Conservation (phyloP, 73 alveolate genomes). For the Paramecium tetraurelia region DNA sequence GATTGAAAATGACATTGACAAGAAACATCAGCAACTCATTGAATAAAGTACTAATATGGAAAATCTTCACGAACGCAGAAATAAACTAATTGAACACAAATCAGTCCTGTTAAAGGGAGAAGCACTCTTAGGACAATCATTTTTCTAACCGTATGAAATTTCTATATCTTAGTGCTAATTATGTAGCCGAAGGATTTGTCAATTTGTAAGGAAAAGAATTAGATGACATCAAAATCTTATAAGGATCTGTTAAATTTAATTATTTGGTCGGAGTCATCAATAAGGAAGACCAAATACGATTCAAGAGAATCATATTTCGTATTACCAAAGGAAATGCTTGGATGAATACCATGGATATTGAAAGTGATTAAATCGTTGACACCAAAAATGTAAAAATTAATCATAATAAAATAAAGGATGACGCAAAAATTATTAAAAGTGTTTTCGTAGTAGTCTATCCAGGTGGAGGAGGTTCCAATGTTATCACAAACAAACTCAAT, state of each 20-base stretch:
- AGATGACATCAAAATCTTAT: neutral
- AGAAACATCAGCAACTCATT: neutral
- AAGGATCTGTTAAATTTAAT: slow-evolving; percentile 40
- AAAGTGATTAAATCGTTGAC: slow-evolving; percentile 23
- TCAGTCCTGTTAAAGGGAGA: slow-evolving; percentile 36
- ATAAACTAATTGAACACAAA: slow-evolving; percentile 43
- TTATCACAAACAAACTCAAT: slow-evolving; percentile 73
- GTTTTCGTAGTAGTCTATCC: slow-evolving; percentile 83
- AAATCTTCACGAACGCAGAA: neutral
- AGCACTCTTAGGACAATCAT: slow-evolving; percentile 1
- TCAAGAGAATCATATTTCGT: slow-evolving; percentile 90
- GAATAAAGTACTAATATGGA: slow-evolving; percentile 33
- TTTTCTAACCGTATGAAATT: neutral
- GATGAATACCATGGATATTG: slow-evolving; percentile 57
- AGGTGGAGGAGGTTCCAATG: slow-evolving; percentile 78
- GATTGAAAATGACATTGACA: slow-evolving; percentile 21
- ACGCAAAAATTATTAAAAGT: slow-evolving; percentile 24
- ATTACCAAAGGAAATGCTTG: slow-evolving; percentile 93
- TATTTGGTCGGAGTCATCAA: slow-evolving; percentile 89
- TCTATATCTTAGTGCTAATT: neutral
- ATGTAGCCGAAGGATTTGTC: slow-evolving; percentile 36
- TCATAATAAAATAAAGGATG: neutral
- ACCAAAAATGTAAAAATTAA: slow-evolving; percentile 2
- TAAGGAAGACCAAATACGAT: slow-evolving; percentile 76
- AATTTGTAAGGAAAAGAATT: neutral